phyloP scores from a whole-genome alignment of 805 yeast species.

The Metschnikowia baotianmanensis region DNA sequence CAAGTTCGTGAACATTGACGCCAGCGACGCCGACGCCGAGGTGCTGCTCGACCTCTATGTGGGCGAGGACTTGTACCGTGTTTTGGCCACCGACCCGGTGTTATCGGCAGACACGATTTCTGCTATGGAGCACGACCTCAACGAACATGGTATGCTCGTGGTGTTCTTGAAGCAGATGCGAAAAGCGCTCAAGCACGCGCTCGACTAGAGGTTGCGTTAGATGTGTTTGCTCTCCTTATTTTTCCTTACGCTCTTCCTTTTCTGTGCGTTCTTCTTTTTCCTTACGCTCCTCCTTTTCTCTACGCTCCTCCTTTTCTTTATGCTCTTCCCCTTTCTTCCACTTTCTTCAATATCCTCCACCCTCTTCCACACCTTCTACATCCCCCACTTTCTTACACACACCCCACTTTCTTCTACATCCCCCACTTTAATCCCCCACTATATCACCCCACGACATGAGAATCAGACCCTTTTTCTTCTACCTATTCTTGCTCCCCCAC shows the following conservation, averaged over 20 bases:
- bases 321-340: too few relatives aligned
- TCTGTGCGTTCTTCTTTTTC: neutral
- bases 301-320: neutral
- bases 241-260: neutral
- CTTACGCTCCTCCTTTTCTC: neutral
- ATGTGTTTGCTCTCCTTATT: neutral
- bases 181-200: conserved; percentile 8
- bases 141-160: conserved; percentile 16
- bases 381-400: too few relatives aligned
- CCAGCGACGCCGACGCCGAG: conserved; percentile 39
- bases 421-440: neutral
- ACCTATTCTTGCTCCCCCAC: neutral
- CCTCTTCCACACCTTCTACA: too few relatives aligned
- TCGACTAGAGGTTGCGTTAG: neutral
- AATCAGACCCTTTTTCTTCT: neutral
- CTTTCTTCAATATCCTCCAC: too few relatives aligned
- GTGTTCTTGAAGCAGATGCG: conserved; percentile 16
- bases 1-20: conserved; percentile 48
- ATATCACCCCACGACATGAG: neutral
- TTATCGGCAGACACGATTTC: conserved; percentile 11
- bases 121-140: conserved; percentile 11
- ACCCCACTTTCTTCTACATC: neutral
- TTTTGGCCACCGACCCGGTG: conserved; percentile 15
- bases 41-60: conserved; percentile 48
- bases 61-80: conserved; percentile 27